Evolutionary conservation across 371 early-diverging fungal species (phyloP).

Genomic region (Mortierella sp.): DNA sequence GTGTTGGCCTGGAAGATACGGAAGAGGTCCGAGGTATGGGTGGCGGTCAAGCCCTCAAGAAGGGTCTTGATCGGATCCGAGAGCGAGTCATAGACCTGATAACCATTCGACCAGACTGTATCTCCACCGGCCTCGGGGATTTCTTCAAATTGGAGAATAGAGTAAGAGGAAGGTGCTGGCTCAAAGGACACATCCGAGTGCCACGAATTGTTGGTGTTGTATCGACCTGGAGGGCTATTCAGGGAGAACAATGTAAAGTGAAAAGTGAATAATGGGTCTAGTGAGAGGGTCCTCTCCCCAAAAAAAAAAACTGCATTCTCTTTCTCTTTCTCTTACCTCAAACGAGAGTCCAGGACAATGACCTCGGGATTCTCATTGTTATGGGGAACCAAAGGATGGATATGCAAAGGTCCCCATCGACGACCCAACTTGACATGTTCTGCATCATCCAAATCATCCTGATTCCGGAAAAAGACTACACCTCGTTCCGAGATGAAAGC

Average conservation of each 20-base stretch:
- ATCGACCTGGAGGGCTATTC: slow-evolving; percentile 28
- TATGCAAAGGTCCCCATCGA: slow-evolving; percentile 64
- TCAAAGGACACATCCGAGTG: slow-evolving; percentile 74
- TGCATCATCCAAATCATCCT: slow-evolving; percentile 60
- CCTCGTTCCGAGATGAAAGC: slow-evolving; percentile 67
- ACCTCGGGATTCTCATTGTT: slow-evolving; percentile 43
- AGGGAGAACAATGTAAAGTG: neutral
- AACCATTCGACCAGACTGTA: slow-evolving; percentile 67
- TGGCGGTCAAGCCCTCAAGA: slow-evolving; percentile 70
- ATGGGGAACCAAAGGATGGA: slow-evolving; percentile 62
- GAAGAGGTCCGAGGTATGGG: slow-evolving; percentile 65
- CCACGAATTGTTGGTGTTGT: slow-evolving; percentile 59
- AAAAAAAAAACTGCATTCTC: neutral
- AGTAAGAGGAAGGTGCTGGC: slow-evolving; percentile 62
- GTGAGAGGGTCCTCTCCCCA: no score
- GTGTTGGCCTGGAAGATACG: slow-evolving; percentile 50
- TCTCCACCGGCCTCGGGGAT: slow-evolving; percentile 71
- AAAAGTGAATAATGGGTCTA: neutral
- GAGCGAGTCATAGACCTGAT: slow-evolving; percentile 69
- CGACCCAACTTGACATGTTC: slow-evolving; percentile 62
- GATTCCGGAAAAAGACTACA: slow-evolving; percentile 71
- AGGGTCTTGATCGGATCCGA: slow-evolving; percentile 62
- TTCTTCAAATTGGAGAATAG: slow-evolving; percentile 63
- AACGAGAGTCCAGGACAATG: slow-evolving; percentile 46
- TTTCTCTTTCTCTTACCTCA: slow-evolving; percentile 15